A percentile compares a stretch with the other conserved stretches of the same genome.
phyloP scores from a whole-genome alignment of 768 basidiomycete genomes.

The Phylloporus scabripes region DNA sequence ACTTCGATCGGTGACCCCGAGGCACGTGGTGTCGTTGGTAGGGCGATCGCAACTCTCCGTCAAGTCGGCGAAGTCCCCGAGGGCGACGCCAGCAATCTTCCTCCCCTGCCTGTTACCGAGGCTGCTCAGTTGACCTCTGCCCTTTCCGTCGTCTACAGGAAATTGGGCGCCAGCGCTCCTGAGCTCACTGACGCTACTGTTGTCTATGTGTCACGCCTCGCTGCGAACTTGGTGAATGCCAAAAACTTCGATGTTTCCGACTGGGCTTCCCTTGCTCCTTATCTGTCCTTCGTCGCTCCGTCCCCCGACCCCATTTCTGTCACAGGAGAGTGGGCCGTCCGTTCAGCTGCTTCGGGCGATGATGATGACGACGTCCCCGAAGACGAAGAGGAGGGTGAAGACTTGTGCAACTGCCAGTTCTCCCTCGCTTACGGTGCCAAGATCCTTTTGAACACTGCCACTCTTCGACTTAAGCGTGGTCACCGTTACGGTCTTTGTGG shows the following conservation, averaged over 20 bases:
- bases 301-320: slow-evolving; percentile 62
- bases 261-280: slow-evolving; percentile 81
- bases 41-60: slow-evolving; percentile 93
- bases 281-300: slow-evolving; percentile 60
- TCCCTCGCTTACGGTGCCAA: slow-evolving; percentile 98
- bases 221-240: slow-evolving; percentile 79
- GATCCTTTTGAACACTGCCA: slow-evolving; percentile 94
- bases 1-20: slow-evolving; percentile 95
- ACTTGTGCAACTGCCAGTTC: slow-evolving; percentile 98
- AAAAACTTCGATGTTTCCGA: slow-evolving; percentile 90
- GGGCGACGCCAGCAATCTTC: slow-evolving; percentile 84
- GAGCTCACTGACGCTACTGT: slow-evolving; percentile 52
- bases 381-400: slow-evolving; percentile 97
- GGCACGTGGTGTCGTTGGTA: slow-evolving; percentile 86
- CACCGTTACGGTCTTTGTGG: slow-evolving; percentile 98
- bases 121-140: slow-evolving; percentile 57
- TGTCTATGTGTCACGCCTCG: slow-evolving; percentile 72
- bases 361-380: slow-evolving; percentile 66
- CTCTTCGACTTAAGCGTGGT: slow-evolving; percentile 95
- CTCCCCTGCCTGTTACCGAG: slow-evolving; percentile 76
- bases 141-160: slow-evolving; percentile 80
- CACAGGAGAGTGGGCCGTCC: slow-evolving; percentile 83
- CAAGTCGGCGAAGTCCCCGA: slow-evolving; percentile 89
- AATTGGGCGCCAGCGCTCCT: slow-evolving; percentile 57
- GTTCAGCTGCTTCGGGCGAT: slow-evolving; percentile 73